These are phyloP conservation scores for Aspergillus versicolor DNA, from an alignment of 2,329 filamentous ascomycete species.

Conservation along the genomic window DNA sequence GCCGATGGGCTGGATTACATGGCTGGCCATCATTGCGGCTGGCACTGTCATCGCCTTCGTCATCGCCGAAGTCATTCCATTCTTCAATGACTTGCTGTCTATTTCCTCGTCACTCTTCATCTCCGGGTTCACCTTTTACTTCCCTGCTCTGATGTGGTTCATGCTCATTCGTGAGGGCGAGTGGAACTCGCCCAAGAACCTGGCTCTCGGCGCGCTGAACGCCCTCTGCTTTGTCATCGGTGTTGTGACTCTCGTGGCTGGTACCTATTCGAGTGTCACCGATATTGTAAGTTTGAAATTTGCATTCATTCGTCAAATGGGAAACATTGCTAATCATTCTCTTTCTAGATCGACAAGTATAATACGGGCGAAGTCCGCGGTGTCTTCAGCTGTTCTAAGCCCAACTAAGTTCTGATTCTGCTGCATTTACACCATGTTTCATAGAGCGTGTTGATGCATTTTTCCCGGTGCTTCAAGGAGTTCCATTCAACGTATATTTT, in stretches of 20 bases:
- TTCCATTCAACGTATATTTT: slow-evolving; percentile 5
- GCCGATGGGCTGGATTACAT: slow-evolving; percentile 35
- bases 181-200: slow-evolving; percentile 39
- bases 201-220: slow-evolving; percentile 63
- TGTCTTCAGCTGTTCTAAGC: slow-evolving; percentile 64
- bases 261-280: slow-evolving; percentile 67
- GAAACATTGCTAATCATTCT: slow-evolving; percentile 2
- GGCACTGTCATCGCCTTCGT: slow-evolving; percentile 81
- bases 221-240: slow-evolving; percentile 68
- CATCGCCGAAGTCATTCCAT: slow-evolving; percentile 81
- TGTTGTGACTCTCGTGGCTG: slow-evolving; percentile 70
- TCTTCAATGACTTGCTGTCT: slow-evolving; percentile 67
- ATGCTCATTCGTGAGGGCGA: slow-evolving; percentile 28
- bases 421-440: slow-evolving; percentile 3
- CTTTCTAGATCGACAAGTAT: slow-evolving; percentile 61
- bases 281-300: slow-evolving; percentile 31
- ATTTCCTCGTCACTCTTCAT: slow-evolving; percentile 68
- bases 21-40: slow-evolving; percentile 27
- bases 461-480: neutral
- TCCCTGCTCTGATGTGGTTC: slow-evolving; percentile 49
- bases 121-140: slow-evolving; percentile 82
- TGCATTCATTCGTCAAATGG: neutral
- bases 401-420: neutral
- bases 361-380: slow-evolving; percentile 59
- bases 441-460: slow-evolving; percentile 9